Conservation (phyloP, 2,329 filamentous ascomycete species). For the Penicillium sp. region DNA sequence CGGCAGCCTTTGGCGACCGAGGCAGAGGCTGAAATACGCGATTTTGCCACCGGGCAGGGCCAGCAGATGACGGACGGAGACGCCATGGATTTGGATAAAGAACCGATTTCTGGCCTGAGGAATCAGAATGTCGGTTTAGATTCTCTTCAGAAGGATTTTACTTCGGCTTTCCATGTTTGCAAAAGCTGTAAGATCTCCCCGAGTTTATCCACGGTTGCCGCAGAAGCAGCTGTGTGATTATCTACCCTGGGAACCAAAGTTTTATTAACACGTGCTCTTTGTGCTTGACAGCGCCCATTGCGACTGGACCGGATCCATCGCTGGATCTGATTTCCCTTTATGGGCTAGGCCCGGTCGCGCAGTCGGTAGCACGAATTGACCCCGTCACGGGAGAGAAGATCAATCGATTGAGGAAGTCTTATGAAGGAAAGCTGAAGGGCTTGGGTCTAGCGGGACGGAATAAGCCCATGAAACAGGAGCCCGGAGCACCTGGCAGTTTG, state of each 20-base stretch:
- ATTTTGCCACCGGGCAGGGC: constrained; percentile 22
- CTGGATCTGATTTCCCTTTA: constrained; percentile 61
- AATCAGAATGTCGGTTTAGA: constrained; percentile 37
- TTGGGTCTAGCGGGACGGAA: constrained; percentile 49
- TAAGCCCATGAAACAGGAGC: constrained; percentile 47
- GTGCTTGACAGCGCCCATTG: constrained; percentile 43
- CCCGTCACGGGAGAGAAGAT: constrained; percentile 63
- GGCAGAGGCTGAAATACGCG: constrained; percentile 17
- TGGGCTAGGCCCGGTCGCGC: constrained; percentile 54
- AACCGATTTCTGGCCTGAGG: constrained; percentile 18
- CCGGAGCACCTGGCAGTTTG: constrained; percentile 39
- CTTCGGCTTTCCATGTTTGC: constrained; percentile 49
- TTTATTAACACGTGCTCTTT: constrained; percentile 44
- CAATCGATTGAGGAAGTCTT: constrained; percentile 59
- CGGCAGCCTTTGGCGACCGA: constrained; percentile 22
- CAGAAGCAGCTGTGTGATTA: constrained; percentile 29
- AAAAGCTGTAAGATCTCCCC: constrained; percentile 51
- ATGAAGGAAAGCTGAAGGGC: constrained; percentile 51
- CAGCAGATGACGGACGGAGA: constrained; percentile 24
- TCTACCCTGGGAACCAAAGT: constrained; percentile 29
- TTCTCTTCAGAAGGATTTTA: constrained; percentile 46
- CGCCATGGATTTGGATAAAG: constrained; percentile 42
- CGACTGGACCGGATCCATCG: constrained; percentile 55
- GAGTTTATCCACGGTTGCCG: constrained; percentile 39
- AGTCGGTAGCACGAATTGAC: constrained; percentile 59